These are phyloP conservation scores for Strobilomyces dryophilus DNA, from an alignment of 768 basidiomycete species.

Conservation along the genomic window DNA sequence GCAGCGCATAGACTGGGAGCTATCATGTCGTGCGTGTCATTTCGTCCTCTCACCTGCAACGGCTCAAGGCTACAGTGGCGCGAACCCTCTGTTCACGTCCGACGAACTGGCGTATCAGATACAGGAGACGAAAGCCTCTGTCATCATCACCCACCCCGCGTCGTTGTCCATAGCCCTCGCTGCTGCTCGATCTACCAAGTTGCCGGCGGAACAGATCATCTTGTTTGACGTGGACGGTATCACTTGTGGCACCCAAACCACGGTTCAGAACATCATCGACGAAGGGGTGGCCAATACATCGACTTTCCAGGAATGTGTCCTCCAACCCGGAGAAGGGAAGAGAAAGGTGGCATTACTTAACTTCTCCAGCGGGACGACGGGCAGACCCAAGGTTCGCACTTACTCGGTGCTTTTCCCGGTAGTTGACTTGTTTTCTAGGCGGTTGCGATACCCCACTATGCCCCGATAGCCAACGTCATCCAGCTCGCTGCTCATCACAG, in stretches of 20 bases:
- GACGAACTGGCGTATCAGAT: constrained; percentile 61
- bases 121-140: constrained; percentile 39
- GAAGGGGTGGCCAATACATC: constrained; percentile 40
- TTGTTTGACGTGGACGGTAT: constrained; percentile 31
- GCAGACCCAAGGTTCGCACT: constrained; percentile 58
- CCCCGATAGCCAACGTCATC: constrained; percentile 58
- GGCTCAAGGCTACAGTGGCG: constrained; percentile 39
- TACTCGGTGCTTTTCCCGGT: neutral
- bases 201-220: constrained; percentile 44
- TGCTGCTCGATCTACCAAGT: constrained; percentile 39
- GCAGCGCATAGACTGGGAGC: constrained; percentile 55
- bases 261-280: constrained; percentile 45
- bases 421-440: constrained; percentile 33
- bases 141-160: constrained; percentile 47
- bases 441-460: constrained; percentile 57
- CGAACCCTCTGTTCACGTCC: constrained; percentile 56
- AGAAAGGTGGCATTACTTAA: constrained; percentile 67
- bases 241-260: constrained; percentile 19
- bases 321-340: constrained; percentile 58
- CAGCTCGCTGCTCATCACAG: constrained; percentile 53
- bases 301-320: constrained; percentile 45
- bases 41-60: neutral
- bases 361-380: constrained; percentile 77
- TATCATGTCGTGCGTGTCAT: constrained; percentile 47
- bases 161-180: constrained; percentile 39